These are phyloP conservation scores for Picochlorum sp. DNA, from an alignment of 139 green algal species.

Conservation along the genomic window DNA sequence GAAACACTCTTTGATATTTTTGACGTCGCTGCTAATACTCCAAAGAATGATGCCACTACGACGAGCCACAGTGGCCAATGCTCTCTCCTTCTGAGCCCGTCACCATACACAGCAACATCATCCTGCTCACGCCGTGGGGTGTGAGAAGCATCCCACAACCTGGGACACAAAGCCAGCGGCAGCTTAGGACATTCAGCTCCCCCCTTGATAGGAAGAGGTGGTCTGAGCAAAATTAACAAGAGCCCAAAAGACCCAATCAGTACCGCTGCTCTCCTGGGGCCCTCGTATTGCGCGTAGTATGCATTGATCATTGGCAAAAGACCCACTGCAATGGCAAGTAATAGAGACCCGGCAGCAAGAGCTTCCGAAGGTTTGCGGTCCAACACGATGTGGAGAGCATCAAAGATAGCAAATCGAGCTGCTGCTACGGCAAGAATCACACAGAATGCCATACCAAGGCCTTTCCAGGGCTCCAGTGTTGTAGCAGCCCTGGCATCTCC, in stretches of 20 bases:
- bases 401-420: slow-evolving; percentile 80
- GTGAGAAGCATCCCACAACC: slow-evolving; percentile 84
- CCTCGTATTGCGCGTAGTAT: slow-evolving; percentile 22
- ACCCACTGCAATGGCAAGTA: slow-evolving; percentile 42
- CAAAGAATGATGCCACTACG: slow-evolving; percentile 37
- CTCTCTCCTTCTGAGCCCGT: slow-evolving; percentile 40
- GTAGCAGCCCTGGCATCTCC: slow-evolving; percentile 9
- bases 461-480: slow-evolving; percentile 44
- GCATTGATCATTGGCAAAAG: slow-evolving; percentile 57
- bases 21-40: slow-evolving; percentile 20
- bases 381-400: slow-evolving; percentile 54
- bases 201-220: slow-evolving; percentile 66
- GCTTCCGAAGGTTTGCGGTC: slow-evolving; percentile 64
- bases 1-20: slow-evolving; percentile 5
- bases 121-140: slow-evolving; percentile 71
- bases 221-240: slow-evolving; percentile 55
- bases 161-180: slow-evolving; percentile 68
- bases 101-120: slow-evolving; percentile 71
- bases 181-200: slow-evolving; percentile 68
- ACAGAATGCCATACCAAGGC: slow-evolving; percentile 32
- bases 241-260: slow-evolving; percentile 27
- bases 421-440: slow-evolving; percentile 48
- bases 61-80: slow-evolving; percentile 86
- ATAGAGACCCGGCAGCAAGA: slow-evolving; percentile 63
- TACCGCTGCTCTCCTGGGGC: slow-evolving; percentile 26